These are phyloP conservation scores for Apiospora rasikravindrae DNA, from an alignment of 2,329 filamentous ascomycete species.

Conservation along the genomic window DNA sequence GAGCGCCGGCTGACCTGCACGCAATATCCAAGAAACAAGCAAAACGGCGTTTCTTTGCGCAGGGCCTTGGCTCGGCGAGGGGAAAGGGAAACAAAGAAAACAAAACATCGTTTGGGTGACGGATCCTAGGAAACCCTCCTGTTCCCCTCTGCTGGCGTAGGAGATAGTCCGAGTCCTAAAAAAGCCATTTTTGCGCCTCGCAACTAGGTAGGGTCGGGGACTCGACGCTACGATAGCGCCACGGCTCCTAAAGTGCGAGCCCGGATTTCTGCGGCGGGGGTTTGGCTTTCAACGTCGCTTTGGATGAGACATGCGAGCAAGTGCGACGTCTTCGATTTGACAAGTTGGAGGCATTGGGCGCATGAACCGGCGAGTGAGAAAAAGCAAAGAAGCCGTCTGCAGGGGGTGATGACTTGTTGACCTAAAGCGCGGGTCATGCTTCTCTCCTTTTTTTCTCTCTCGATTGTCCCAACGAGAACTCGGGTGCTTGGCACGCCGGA, in stretches of 20 bases:
- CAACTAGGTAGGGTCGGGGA: not conserved
- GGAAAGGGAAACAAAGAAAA: not conserved
- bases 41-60: constrained; percentile 3
- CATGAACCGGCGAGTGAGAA: not conserved
- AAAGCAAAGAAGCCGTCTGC: not conserved
- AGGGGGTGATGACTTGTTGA: not conserved
- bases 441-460: not conserved
- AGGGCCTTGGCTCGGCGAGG: not conserved
- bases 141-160: not conserved
- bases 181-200: not conserved
- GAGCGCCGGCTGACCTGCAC: not conserved
- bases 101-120: not conserved
- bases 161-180: not conserved
- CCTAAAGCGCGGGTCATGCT: not conserved
- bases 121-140: not conserved
- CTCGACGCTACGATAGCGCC: constrained; percentile 2
- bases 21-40: not conserved
- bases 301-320: not conserved
- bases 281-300: not conserved
- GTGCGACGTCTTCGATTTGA: not conserved
- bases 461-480: not conserved
- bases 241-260: not conserved
- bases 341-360: not conserved
- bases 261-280: not conserved
- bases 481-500: not conserved